Percentiles rank a stretch among this genome's conserved stretches.
These are phyloP conservation scores for Rosa hybrid DNA, from an alignment of 331 rosid genomes.

Conservation along the genomic window DNA sequence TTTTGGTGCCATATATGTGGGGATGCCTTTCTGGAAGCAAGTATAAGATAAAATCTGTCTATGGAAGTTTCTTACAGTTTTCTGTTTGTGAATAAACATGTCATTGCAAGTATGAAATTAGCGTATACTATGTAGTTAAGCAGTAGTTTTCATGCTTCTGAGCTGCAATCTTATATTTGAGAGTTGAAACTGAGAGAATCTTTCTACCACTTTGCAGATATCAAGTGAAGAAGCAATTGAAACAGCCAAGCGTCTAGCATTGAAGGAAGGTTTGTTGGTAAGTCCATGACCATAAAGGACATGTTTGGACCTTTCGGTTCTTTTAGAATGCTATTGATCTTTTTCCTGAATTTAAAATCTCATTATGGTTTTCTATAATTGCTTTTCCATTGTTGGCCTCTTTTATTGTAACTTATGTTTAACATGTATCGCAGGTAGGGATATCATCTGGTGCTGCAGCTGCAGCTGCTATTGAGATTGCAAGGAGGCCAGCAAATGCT, in stretches of 20 bases:
- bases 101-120: neutral
- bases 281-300: slow-evolving; percentile 24
- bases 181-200: neutral
- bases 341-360: neutral
- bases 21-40: neutral
- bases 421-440: slow-evolving; percentile 55
- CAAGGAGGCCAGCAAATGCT: slow-evolving; percentile 62
- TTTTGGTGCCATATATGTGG: neutral
- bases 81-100: neutral
- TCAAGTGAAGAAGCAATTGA: slow-evolving; percentile 89
- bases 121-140: neutral
- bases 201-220: slow-evolving; percentile 47
- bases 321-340: slow-evolving; percentile 4
- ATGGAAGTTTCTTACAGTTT: neutral
- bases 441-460: slow-evolving; percentile 87
- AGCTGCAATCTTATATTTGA: slow-evolving; percentile 6
- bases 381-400: neutral
- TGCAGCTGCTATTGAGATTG: slow-evolving; percentile 68
- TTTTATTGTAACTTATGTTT: neutral
- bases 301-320: neutral
- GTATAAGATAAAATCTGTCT: neutral
- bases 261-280: slow-evolving; percentile 91
- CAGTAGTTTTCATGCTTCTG: neutral
- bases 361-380: neutral
- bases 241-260: slow-evolving; percentile 81